Percentiles rank a stretch among this genome's conserved stretches.
Conservation (phyloP, 306 rosid genomes). For the Castanea crenata region DNA sequence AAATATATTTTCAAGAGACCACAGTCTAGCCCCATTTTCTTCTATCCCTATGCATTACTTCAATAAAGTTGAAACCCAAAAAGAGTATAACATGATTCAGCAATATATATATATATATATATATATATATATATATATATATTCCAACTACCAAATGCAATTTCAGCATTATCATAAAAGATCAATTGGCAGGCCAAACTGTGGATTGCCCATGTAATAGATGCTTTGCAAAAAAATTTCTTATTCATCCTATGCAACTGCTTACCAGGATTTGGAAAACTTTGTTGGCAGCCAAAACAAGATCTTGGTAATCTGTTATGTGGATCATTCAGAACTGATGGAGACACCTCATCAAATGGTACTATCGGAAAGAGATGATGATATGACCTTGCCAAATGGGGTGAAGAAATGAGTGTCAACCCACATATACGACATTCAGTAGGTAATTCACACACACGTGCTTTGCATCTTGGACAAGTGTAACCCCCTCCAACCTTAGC, state of each 20-base stretch:
- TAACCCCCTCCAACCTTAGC: slow-evolving; percentile 90
- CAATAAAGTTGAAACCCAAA: not conserved
- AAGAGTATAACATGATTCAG: not conserved
- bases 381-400: slow-evolving; percentile 97
- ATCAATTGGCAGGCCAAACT: not conserved
- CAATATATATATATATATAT: not conserved
- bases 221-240: not conserved
- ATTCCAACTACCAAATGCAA: not conserved
- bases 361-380: slow-evolving; percentile 94
- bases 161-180: not conserved
- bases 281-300: slow-evolving; percentile 94
- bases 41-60: not conserved
- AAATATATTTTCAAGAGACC: not conserved
- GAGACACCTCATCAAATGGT: slow-evolving; percentile 81
- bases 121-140: not conserved
- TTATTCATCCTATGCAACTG: not conserved
- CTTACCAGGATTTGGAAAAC: slow-evolving; percentile 64
- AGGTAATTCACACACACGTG: slow-evolving; percentile 95
- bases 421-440: slow-evolving; percentile 93
- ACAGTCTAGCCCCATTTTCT: not conserved
- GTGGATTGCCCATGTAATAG: not conserved
- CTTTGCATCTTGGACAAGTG: slow-evolving; percentile 95
- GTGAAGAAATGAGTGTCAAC: slow-evolving; percentile 92
- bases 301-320: slow-evolving; percentile 39
- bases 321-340: slow-evolving; percentile 43